Conservation (phyloP, 2,329 filamentous ascomycete genomes). For the Colletotrichum sansevieriae region DNA sequence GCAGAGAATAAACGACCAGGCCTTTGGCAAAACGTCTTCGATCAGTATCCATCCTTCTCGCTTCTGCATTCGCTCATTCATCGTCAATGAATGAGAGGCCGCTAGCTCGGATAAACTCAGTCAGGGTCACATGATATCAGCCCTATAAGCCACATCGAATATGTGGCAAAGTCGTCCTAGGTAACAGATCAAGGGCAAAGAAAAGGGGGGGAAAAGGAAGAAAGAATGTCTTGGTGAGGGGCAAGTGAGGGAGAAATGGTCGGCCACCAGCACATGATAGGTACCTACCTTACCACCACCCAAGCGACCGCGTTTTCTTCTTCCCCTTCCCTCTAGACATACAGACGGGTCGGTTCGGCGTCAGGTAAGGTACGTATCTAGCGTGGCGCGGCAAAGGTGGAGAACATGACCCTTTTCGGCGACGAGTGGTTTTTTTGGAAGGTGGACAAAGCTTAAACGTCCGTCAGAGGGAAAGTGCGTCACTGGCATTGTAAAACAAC, state of each 20-base stretch:
- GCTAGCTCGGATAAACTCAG: background rate
- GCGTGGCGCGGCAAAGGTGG: background rate
- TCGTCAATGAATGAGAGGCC: slow-evolving; percentile 19
- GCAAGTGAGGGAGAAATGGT: too few species aligned
- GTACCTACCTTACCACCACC: too few species aligned
- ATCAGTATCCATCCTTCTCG: background rate
- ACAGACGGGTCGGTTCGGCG: too few species aligned
- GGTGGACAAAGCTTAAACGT: background rate
- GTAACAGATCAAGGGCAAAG: too few species aligned
- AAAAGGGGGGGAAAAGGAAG: background rate
- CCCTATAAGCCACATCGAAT: slow-evolving; percentile 24
- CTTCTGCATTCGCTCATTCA: background rate
- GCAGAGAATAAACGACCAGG: too few species aligned
- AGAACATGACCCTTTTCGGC: slow-evolving; percentile 9
- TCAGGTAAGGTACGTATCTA: background rate
- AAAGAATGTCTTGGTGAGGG: background rate
- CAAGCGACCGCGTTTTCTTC: too few species aligned
- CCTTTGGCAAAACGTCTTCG: background rate
- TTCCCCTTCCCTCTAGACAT: too few species aligned
- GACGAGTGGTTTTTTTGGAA: too few species aligned
- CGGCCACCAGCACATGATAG: too few species aligned
- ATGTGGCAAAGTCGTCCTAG: slow-evolving; percentile 9
- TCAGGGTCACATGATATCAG: slow-evolving; percentile 33
- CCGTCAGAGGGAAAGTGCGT: background rate
- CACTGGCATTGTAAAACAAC: background rate